These are phyloP conservation scores for Boletus tomentosulus DNA, from an alignment of 768 basidiomycete species.

Conservation along the genomic window DNA sequence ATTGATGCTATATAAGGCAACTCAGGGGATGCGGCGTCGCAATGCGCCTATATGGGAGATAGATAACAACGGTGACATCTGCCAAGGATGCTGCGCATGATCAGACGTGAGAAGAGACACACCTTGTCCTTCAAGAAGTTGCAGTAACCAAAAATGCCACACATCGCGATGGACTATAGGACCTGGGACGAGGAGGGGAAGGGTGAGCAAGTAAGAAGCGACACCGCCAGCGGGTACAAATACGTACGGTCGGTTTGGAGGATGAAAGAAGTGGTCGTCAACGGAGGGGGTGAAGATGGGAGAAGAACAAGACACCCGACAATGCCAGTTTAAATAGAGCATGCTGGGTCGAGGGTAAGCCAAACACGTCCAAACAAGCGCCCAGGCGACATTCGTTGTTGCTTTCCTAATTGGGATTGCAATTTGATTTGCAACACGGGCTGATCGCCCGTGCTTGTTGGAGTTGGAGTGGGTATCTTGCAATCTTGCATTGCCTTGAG, in stretches of 20 bases:
- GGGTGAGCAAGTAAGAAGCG: not conserved
- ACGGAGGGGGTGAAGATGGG: conserved; percentile 22
- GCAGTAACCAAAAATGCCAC: conserved; percentile 97
- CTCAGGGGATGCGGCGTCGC: not conserved
- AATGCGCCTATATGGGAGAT: conserved; percentile 7
- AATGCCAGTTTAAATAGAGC: conserved; percentile 28
- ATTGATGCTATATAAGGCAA: conserved; percentile 21
- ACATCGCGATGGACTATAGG: conserved; percentile 47
- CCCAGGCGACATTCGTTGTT: not conserved
- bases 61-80: not conserved
- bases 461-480: conserved; percentile 8
- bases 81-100: not conserved
- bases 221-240: not conserved
- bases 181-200: not conserved
- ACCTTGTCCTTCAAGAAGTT: conserved; percentile 95
- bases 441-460: conserved; percentile 11
- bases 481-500: conserved; percentile 1
- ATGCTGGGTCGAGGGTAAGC: conserved; percentile 28
- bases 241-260: conserved; percentile 9
- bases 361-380: conserved; percentile 30
- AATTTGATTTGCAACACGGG: conserved; percentile 3
- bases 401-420: conserved; percentile 4
- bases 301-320: conserved; percentile 5
- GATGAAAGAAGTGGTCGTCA: conserved; percentile 5
- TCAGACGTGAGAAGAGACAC: conserved; percentile 19